Evolutionary conservation across 805 yeast species (phyloP).

Genomic region (Metschnikowia vanudenii): DNA sequence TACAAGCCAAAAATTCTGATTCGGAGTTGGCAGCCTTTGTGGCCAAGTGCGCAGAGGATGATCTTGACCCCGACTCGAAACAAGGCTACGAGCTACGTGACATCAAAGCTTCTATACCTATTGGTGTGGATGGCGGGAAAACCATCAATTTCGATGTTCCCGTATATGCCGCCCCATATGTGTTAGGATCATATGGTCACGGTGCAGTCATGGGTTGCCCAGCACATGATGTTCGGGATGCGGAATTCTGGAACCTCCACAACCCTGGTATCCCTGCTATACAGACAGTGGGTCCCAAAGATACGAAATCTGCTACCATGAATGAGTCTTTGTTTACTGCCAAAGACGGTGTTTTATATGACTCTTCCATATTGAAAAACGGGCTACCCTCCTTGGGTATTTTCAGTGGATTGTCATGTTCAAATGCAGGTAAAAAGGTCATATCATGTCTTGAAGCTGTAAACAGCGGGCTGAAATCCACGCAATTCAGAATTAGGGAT

Average conservation of each 20-base stretch:
- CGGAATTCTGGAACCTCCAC: slow-evolving; percentile 71
- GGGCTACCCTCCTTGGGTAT: slow-evolving; percentile 31
- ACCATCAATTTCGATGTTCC: slow-evolving; percentile 47
- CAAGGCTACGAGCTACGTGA: slow-evolving; percentile 56
- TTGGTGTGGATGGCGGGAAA: slow-evolving; percentile 34
- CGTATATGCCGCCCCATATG: slow-evolving; percentile 88
- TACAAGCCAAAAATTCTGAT: slow-evolving; percentile 37
- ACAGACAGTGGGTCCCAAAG: slow-evolving; percentile 46
- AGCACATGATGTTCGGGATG: slow-evolving; percentile 85
- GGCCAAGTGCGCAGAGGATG: slow-evolving; percentile 46
- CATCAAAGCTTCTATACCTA: slow-evolving; percentile 57
- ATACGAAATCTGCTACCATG: slow-evolving; percentile 13
- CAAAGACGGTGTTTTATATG: slow-evolving; percentile 42
- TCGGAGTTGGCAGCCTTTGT: slow-evolving; percentile 48
- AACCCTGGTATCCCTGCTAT: slow-evolving; percentile 44
- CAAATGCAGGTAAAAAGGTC: slow-evolving; percentile 53
- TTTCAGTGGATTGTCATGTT: slow-evolving; percentile 48
- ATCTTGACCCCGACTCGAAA: slow-evolving; percentile 28
- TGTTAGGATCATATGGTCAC: slow-evolving; percentile 75
- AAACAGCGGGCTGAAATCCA: slow-evolving; percentile 46
- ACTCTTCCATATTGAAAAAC: slow-evolving; percentile 23
- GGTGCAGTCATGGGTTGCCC: slow-evolving; percentile 99
- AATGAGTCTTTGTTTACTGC: slow-evolving; percentile 46
- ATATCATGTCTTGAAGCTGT: slow-evolving; percentile 37
- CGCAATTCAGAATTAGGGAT: slow-evolving; percentile 72